A percentile compares a stretch with the other conserved stretches of the same genome.
Conservation (phyloP, 495 filamentous ascomycete genomes). For the Hypoxylon rickii region DNA sequence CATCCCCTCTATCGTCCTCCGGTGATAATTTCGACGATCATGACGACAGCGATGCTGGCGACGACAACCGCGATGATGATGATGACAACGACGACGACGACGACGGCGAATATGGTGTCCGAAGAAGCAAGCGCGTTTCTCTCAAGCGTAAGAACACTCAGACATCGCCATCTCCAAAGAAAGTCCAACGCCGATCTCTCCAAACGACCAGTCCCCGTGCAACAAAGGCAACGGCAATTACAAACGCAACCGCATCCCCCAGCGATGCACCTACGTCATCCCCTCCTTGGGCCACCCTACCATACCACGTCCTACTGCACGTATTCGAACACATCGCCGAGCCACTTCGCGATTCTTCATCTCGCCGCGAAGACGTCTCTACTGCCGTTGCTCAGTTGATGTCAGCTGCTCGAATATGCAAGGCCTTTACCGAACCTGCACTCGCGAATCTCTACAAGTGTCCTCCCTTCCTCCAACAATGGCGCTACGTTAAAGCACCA, state of each 20-base stretch:
- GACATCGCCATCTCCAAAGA: slow-evolving; percentile 8
- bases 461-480: slow-evolving; percentile 56
- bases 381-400: slow-evolving; percentile 62
- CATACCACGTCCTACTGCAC: slow-evolving; percentile 70
- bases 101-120: not conserved
- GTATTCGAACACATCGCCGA: slow-evolving; percentile 69
- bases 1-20: slow-evolving; percentile 7
- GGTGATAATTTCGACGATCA: slow-evolving; percentile 2
- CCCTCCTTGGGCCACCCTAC: slow-evolving; percentile 71
- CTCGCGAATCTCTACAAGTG: slow-evolving; percentile 72
- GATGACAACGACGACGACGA: not conserved
- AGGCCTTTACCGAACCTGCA: slow-evolving; percentile 72
- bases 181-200: slow-evolving; percentile 7
- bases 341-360: slow-evolving; percentile 60
- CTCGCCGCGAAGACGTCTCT: slow-evolving; percentile 38
- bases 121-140: not conserved
- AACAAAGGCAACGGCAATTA: not conserved
- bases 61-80: not conserved
- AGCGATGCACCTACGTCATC: slow-evolving; percentile 39
- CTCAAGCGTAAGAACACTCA: slow-evolving; percentile 23
- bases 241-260: not conserved
- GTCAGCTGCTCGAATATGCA: slow-evolving; percentile 63
- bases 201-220: too few species aligned
- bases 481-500: slow-evolving; percentile 50
- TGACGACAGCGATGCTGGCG: not conserved